A percentile compares a stretch with the other conserved stretches of the same genome.
These are phyloP conservation scores for Thermomyces lanuginosus DNA, from an alignment of 2,329 filamentous ascomycete species.

Conservation along the genomic window DNA sequence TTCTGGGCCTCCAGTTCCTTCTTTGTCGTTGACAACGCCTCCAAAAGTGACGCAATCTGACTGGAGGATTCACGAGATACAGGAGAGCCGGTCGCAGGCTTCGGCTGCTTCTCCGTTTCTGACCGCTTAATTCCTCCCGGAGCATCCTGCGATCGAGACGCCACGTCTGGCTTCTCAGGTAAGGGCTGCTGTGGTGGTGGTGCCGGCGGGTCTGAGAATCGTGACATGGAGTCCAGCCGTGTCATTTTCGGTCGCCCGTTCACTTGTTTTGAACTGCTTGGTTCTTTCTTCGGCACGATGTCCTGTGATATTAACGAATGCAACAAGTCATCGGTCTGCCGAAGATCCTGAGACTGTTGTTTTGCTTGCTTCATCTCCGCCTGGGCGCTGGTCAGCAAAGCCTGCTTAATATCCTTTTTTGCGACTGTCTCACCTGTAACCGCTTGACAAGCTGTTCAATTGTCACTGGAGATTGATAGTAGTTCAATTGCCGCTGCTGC, in stretches of 20 bases:
- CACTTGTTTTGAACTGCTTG: conserved; percentile 27
- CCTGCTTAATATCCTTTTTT: conserved; percentile 9
- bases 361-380: conserved; percentile 79
- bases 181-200: conserved; percentile 85
- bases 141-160: conserved; percentile 25
- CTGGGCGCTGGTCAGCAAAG: conserved; percentile 32
- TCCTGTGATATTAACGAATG: conserved; percentile 61
- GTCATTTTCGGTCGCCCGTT: conserved; percentile 32
- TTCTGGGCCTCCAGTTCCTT: conserved; percentile 76
- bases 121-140: conserved; percentile 50
- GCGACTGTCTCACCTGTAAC: conserved; percentile 33
- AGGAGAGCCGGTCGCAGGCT: conserved; percentile 29
- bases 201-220: conserved; percentile 84
- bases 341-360: conserved; percentile 72
- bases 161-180: conserved; percentile 74
- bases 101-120: conserved; percentile 54
- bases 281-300: conserved; percentile 32
- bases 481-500: conserved; percentile 61
- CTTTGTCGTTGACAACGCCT: conserved; percentile 68
- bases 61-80: conserved; percentile 42
- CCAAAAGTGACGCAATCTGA: conserved; percentile 70
- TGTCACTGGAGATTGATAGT: conserved; percentile 75
- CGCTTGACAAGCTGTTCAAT: conserved; percentile 90
- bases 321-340: conserved; percentile 67
- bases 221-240: conserved; percentile 59